Conservation (phyloP, 352 stramenopile genomes). For the Globisporangium carolinianum region DNA sequence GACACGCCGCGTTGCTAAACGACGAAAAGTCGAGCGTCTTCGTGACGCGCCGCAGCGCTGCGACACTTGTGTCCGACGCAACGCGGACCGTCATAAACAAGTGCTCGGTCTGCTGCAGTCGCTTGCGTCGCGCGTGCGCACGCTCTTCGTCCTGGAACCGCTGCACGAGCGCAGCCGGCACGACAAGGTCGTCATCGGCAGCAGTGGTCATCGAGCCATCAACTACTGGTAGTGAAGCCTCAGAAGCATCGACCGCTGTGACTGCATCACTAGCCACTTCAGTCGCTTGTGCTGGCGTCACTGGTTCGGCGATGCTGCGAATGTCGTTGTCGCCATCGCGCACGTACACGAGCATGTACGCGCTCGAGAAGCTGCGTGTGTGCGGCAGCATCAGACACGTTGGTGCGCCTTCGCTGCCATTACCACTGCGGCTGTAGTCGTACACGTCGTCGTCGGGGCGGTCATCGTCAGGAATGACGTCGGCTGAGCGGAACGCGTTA, state of each 20-base stretch:
- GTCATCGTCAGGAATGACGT: conserved; percentile 21
- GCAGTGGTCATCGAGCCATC: too few species aligned
- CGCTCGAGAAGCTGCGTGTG: conserved; percentile 65
- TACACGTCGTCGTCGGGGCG: conserved; percentile 29
- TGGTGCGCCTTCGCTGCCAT: conserved; percentile 5
- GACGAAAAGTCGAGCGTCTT: conserved; percentile 74
- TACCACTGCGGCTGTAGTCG: conserved; percentile 26
- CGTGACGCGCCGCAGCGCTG: conserved; percentile 61
- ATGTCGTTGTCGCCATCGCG: conserved; percentile 73
- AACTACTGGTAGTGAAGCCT: too few species aligned
- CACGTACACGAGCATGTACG: conserved; percentile 88
- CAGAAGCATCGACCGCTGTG: too few species aligned
- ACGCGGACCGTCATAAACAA: conserved; percentile 79
- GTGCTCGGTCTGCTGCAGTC: conserved; percentile 73
- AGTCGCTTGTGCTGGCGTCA: background rate
- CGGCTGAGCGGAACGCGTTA: conserved; percentile 30
- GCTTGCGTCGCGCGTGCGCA: conserved; percentile 57
- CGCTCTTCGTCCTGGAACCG: conserved; percentile 81
- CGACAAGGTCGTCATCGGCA: conserved; percentile 20
- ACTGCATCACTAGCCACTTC: background rate
- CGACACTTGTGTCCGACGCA: conserved; percentile 62
- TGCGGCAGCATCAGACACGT: conserved; percentile 52
- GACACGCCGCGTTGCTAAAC: conserved; percentile 52
- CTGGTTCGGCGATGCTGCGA: conserved; percentile 23
- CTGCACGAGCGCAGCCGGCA: conserved; percentile 45